phyloP scores from a whole-genome alignment of 73 alveolate genomes.

The Vitrella brassicaformis region DNA sequence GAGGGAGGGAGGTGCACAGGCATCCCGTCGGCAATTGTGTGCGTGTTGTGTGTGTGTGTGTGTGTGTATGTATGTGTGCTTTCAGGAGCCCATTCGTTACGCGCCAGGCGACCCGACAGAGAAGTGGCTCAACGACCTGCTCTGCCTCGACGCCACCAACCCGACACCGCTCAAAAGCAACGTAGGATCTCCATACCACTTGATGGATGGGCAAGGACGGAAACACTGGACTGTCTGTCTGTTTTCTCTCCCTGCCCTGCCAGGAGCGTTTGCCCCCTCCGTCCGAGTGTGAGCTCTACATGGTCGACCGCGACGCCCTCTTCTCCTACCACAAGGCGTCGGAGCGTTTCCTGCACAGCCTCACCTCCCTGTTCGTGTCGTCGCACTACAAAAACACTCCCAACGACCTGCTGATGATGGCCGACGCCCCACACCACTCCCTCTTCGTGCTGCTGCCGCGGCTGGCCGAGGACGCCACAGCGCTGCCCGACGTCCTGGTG shows the following conservation, averaged over 20 bases:
- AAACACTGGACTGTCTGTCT: too few relatives aligned
- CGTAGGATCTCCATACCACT: neutral
- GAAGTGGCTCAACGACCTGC: slow-evolving; percentile 87
- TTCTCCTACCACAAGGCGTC: slow-evolving; percentile 87
- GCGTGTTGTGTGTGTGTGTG: neutral
- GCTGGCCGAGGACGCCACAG: slow-evolving; percentile 55
- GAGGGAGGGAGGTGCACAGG: neutral
- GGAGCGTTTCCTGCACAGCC: slow-evolving; percentile 83
- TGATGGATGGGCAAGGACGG: slow-evolving; percentile 2
- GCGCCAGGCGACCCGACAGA: slow-evolving; percentile 91
- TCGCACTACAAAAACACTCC: slow-evolving; percentile 98
- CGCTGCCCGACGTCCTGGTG: slow-evolving; percentile 92
- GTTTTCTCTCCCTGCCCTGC: too few relatives aligned
- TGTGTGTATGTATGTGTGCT: neutral
- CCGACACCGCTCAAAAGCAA: neutral
- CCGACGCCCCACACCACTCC: slow-evolving; percentile 99
- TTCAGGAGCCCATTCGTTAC: slow-evolving; percentile 95
- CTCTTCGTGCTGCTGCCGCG: slow-evolving; percentile 82
- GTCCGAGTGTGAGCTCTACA: slow-evolving; percentile 80
- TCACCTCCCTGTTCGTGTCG: slow-evolving; percentile 93
- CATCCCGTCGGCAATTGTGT: neutral
- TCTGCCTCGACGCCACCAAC: slow-evolving; percentile 80
- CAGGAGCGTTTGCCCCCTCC: slow-evolving; percentile 92
- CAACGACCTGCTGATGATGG: slow-evolving; percentile 92
- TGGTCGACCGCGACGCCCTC: slow-evolving; percentile 96